These are phyloP conservation scores for Backusella morwellensis DNA, from an alignment of 192 early-diverging fungal genomes.

Conservation along the genomic window DNA sequence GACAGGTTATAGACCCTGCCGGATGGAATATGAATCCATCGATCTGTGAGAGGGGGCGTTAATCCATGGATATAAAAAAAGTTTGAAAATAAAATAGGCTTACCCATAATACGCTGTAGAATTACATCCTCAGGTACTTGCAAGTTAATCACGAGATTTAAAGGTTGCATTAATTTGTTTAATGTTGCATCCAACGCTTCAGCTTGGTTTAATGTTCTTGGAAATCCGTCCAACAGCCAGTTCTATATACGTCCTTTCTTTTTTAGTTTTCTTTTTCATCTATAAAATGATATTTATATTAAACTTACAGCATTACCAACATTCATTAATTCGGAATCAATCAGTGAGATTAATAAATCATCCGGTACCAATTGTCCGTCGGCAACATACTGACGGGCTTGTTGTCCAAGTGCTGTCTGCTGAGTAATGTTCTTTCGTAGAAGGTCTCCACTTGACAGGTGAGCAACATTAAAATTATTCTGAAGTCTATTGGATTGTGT, in stretches of 20 bases:
- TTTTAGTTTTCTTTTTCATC: neutral
- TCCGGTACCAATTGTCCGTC: conserved; percentile 69
- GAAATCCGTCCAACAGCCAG: conserved; percentile 92
- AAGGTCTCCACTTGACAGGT: conserved; percentile 87
- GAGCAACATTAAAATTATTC: conserved; percentile 60
- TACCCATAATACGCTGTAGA: conserved; percentile 82
- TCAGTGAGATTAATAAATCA: conserved; percentile 62
- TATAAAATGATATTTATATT: conserved; percentile 7
- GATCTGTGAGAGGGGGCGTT: conserved; percentile 53
- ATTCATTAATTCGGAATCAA: conserved; percentile 59
- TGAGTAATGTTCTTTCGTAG: conserved; percentile 79
- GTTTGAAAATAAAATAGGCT: neutral
- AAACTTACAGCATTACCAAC: conserved; percentile 40
- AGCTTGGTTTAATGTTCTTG: conserved; percentile 84
- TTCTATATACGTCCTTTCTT: conserved; percentile 28
- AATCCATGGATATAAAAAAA: neutral
- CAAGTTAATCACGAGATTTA: conserved; percentile 87
- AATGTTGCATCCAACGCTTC: conserved; percentile 64
- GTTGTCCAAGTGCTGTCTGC: conserved; percentile 58
- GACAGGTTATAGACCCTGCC: conserved; percentile 92
- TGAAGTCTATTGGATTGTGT: conserved; percentile 83
- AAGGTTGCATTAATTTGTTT: conserved; percentile 49
- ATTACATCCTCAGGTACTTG: conserved; percentile 91
- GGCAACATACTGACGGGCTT: conserved; percentile 53
- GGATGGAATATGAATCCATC: conserved; percentile 90